Percentiles rank a stretch among this genome's conserved stretches.
These are phyloP conservation scores for Chlamydomonas sp. DNA, from an alignment of 139 green algal species.

Conservation along the genomic window DNA sequence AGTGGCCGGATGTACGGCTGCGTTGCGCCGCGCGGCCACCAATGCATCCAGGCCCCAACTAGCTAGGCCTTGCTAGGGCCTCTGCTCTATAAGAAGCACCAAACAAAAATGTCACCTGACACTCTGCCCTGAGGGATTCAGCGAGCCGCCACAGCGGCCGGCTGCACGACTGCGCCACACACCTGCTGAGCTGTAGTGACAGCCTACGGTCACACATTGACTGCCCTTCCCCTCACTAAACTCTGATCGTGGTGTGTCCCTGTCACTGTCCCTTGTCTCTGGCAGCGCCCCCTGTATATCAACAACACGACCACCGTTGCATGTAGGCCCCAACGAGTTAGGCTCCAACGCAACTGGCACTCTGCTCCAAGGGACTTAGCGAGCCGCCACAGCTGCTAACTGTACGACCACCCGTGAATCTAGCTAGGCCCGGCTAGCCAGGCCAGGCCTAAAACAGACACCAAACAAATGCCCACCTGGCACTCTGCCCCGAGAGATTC, in stretches of 20 bases:
- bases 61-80: neutral
- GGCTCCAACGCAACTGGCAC: too few species aligned
- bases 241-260: too few species aligned
- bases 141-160: too few species aligned
- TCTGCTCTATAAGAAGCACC: neutral
- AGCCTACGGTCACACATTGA: too few species aligned
- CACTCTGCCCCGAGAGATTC: constrained; percentile 60
- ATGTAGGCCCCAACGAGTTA: neutral
- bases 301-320: neutral
- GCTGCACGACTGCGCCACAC: too few species aligned
- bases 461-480: constrained; percentile 8
- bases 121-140: constrained; percentile 59
- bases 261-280: too few species aligned
- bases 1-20: constrained; percentile 52
- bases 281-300: too few species aligned
- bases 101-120: constrained; percentile 14
- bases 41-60: too few species aligned
- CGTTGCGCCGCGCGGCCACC: constrained; percentile 47
- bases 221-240: too few species aligned
- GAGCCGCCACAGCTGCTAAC: neutral
- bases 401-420: too few species aligned
- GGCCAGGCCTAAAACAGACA: neutral
- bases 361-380: neutral
- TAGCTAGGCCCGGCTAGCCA: neutral
- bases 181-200: too few species aligned